These are phyloP conservation scores for Penicillium flavigenum DNA, from an alignment of 495 filamentous ascomycete species.

Conservation along the genomic window DNA sequence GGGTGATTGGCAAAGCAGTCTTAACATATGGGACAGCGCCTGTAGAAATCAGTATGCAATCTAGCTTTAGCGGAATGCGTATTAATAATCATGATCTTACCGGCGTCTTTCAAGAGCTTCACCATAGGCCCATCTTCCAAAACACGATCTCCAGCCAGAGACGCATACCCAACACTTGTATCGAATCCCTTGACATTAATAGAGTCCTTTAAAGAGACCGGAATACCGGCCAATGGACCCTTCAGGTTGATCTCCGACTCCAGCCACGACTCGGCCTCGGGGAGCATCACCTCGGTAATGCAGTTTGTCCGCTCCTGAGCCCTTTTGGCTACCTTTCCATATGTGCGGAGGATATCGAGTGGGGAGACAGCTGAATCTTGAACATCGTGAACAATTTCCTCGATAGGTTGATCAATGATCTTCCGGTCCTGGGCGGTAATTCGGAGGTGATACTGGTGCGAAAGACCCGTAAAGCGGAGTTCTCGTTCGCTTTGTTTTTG, in stretches of 20 bases:
- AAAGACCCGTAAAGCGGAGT: conserved; percentile 64
- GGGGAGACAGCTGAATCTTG: conserved; percentile 64
- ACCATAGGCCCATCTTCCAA: conserved; percentile 71
- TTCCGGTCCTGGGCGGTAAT: conserved; percentile 60
- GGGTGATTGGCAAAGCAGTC: conserved; percentile 88
- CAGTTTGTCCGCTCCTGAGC: conserved; percentile 90
- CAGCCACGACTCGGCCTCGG: conserved; percentile 77
- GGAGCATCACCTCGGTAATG: conserved; percentile 83
- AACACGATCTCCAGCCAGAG: conserved; percentile 64
- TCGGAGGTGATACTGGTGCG: conserved; percentile 60
- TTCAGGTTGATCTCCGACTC: conserved; percentile 67
- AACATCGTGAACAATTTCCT: conserved; percentile 73
- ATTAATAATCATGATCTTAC: conserved; percentile 31
- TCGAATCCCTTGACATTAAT: conserved; percentile 86
- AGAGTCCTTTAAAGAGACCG: conserved; percentile 85
- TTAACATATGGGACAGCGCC: conserved; percentile 95
- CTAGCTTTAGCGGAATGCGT: neutral
- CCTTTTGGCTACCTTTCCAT: conserved; percentile 81
- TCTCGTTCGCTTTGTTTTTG: conserved; percentile 76
- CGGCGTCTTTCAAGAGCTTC: conserved; percentile 81
- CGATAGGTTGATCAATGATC: conserved; percentile 72
- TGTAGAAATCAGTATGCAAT: conserved; percentile 17
- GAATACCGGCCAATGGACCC: conserved; percentile 87
- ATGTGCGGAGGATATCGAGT: conserved; percentile 77
- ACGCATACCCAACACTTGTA: conserved; percentile 77